Conservation (phyloP, 2,329 filamentous ascomycete species). For the Ambrosiella beaveri region DNA sequence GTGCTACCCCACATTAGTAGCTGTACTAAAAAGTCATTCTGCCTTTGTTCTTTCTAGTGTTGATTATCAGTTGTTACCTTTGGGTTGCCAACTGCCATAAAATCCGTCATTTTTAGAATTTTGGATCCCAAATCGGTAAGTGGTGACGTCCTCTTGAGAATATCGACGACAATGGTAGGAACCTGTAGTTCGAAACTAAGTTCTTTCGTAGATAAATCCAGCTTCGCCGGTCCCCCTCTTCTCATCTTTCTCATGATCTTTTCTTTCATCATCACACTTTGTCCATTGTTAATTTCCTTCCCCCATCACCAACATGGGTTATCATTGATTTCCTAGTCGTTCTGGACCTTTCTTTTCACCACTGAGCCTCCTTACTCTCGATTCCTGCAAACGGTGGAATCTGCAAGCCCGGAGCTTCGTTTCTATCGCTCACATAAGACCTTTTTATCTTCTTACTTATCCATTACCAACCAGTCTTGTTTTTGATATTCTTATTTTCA, state of each 20-base stretch:
- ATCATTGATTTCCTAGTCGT: slow-evolving; percentile 5
- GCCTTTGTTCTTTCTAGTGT: background rate
- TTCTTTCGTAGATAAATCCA: background rate
- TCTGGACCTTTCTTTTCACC: background rate
- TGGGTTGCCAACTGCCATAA: background rate
- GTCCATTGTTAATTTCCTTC: slow-evolving; percentile 1
- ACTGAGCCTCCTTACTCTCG: background rate
- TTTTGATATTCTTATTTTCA: background rate
- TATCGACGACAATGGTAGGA: background rate
- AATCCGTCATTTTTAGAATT: background rate
- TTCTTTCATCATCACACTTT: background rate
- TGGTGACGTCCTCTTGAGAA: background rate
- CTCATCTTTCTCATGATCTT: background rate
- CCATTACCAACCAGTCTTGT: background rate
- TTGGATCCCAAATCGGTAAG: background rate
- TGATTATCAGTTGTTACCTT: background rate
- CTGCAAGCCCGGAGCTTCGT: background rate
- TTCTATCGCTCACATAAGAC: background rate
- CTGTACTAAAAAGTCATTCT: background rate
- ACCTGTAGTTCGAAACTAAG: background rate
- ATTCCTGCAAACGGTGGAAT: background rate
- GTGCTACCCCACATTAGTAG: background rate
- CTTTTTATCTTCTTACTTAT: background rate
- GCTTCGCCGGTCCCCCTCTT: background rate
- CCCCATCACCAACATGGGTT: slow-evolving; percentile 1